These are phyloP conservation scores for Mortierella sp. DNA, from an alignment of 371 early-diverging fungal species.

Conservation along the genomic window DNA sequence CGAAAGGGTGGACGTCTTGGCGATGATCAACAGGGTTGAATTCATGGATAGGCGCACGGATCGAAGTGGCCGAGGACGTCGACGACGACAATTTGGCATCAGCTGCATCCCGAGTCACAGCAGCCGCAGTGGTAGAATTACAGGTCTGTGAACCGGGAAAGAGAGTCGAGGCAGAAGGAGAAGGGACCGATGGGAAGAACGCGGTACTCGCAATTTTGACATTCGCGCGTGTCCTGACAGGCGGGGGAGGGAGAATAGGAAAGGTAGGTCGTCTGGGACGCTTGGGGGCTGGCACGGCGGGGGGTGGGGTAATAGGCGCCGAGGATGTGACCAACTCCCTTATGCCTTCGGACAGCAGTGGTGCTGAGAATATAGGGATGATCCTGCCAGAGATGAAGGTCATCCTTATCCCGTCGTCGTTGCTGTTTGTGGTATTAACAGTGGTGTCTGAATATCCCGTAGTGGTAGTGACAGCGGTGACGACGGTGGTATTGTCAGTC, in stretches of 20 bases:
- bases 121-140: not conserved
- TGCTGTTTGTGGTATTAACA: not conserved
- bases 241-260: not conserved
- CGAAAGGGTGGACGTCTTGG: not conserved
- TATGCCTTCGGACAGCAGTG: not conserved
- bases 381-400: not conserved
- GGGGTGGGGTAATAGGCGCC: not conserved
- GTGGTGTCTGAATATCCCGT: not conserved
- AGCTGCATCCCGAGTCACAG: too few relatives aligned
- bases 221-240: not conserved
- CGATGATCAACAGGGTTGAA: not conserved
- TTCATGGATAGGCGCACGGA: not conserved
- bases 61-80: slow-evolving; percentile 18
- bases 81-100: too few relatives aligned
- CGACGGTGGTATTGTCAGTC: not conserved
- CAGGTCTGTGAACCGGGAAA: not conserved
- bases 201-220: not conserved
- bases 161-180: not conserved
- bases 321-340: not conserved
- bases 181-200: not conserved
- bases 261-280: slow-evolving; percentile 9
- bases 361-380: not conserved
- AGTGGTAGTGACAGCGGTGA: not conserved
- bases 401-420: not conserved
- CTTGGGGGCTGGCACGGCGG: not conserved